Percentiles rank a stretch among this genome's conserved stretches.
These are phyloP conservation scores for Pseudoturritis turrita DNA, from an alignment of 345 rosid genomes.

Conservation along the genomic window DNA sequence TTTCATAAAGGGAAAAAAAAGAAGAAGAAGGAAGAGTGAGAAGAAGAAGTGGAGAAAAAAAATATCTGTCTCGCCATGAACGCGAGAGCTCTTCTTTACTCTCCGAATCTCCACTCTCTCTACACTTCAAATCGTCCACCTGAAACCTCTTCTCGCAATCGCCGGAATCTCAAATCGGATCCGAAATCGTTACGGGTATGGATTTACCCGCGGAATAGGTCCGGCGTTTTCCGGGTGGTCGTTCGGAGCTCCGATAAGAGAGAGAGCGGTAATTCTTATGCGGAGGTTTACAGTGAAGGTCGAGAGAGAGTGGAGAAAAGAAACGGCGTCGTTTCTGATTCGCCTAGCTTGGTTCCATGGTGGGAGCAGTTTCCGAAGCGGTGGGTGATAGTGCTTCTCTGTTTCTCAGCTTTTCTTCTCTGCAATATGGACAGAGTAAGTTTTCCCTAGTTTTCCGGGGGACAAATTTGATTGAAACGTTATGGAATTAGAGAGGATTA, in stretches of 20 bases:
- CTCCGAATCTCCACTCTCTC: constrained; percentile 40
- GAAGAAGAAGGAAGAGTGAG: not conserved
- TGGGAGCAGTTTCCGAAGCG: constrained; percentile 91
- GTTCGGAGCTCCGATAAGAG: constrained; percentile 39
- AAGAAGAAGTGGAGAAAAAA: constrained; percentile 14
- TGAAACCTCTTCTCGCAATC: constrained; percentile 18
- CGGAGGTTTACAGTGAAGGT: constrained; percentile 33
- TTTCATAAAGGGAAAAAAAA: not conserved
- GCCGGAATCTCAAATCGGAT: constrained; percentile 15
- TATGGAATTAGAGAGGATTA: not conserved
- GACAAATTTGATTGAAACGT: too few species aligned
- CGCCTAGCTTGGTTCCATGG: constrained; percentile 48
- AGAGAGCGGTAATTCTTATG: constrained; percentile 26
- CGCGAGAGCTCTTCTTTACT: constrained; percentile 53
- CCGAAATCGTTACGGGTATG: constrained; percentile 23
- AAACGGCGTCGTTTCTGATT: constrained; percentile 28
- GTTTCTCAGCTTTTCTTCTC: constrained; percentile 84
- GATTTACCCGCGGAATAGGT: constrained; percentile 26
- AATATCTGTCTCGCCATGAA: constrained; percentile 45
- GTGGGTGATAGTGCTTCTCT: constrained; percentile 78
- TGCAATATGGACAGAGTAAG: constrained; percentile 93
- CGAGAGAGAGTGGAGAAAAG: not conserved
- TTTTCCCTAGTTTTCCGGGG: too few species aligned
- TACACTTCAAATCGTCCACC: constrained; percentile 33
- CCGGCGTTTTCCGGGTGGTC: constrained; percentile 38